Base-by-base conservation (phyloP, 176 grass and related monocot species). In the Raddia distichophylla region DNA sequence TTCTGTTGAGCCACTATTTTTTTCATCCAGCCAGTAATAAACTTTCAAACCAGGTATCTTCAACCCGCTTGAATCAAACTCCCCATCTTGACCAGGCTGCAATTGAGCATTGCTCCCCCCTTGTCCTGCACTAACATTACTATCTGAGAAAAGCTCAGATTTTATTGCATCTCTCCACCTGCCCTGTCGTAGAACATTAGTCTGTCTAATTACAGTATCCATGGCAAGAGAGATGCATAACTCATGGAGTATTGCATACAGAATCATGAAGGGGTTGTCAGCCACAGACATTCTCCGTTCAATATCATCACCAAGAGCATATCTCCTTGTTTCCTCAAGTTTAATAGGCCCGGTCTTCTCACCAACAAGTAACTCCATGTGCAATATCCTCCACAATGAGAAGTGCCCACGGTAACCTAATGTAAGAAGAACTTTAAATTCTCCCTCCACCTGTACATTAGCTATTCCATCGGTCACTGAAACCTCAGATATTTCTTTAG, bases 91-190 rank as follows among this genome's bases (percentile, higher is more conserved):
- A 43, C 83, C 90, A 53, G 94, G 77, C 60, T 93, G 95, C 70
- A 74, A 71, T 53, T 64, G 40, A 86, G 76, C 73, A 74, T 66
- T 50, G 88, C 77, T 90, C 71, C 83, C 88, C 64, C 78, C 59
- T 87, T 91, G 91, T 85, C 80, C 77, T 66, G 63, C 47, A 77
- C 85, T 84, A 47, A 44, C 79, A 48, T 71, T 40, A 60, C 67
- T 87, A 76, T 98, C 95, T 67, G 90, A 93, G 50, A 98, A 82
- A 80, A 94, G 95, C 71, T 98, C 92, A 87, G 88, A 91, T 59
- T 85, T 91, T 89, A 98, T 94, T 80, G 90, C 95, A 84, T 93
- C 90, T 75, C 89, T 90, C 95, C 95, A 98, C 68, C 92, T 98
- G 80, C 92, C 95, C 74, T 91, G 92, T 60, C 95, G 83, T 35